Evolutionary conservation across 176 grass and related monocot genomes (phyloP).

Genomic region (Lolium multiflorum): DNA sequence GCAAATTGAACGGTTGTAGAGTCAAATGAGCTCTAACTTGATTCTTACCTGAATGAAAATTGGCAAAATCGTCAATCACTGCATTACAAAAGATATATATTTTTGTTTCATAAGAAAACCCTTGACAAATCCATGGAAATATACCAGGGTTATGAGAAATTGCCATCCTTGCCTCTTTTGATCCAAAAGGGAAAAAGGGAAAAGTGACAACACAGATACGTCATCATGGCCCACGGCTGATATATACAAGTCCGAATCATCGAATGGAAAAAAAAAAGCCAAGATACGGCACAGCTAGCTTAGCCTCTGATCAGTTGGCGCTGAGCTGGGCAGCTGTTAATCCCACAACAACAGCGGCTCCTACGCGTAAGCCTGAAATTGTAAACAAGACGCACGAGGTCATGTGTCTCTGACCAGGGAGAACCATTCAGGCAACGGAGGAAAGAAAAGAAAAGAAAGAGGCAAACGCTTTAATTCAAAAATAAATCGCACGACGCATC

Average conservation of each 20-base stretch:
- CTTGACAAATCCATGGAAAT: too few relatives aligned
- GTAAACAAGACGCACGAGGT: slow-evolving; percentile 11
- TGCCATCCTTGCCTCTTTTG: too few relatives aligned
- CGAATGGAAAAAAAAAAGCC: neutral
- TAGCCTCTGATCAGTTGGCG: neutral
- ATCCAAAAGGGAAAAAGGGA: too few relatives aligned
- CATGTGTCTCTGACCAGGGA: neutral
- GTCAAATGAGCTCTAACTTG: too few relatives aligned
- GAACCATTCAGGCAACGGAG: neutral
- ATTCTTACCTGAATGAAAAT: too few relatives aligned
- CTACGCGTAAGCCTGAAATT: neutral
- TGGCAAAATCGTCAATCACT: too few relatives aligned
- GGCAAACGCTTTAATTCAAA: too few relatives aligned
- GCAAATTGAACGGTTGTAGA: too few relatives aligned
- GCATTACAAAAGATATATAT: too few relatives aligned
- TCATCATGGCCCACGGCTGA: too few relatives aligned
- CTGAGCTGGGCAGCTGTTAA: slow-evolving; percentile 24
- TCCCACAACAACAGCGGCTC: neutral
- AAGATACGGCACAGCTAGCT: slow-evolving; percentile 13
- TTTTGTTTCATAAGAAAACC: too few relatives aligned
- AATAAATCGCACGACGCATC: neutral
- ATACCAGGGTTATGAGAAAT: too few relatives aligned
- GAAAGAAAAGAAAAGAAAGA: neutral
- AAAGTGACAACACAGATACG: neutral
- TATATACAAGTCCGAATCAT: neutral